A percentile compares a stretch with the other conserved stretches of the same genome.
Evolutionary conservation across 1,139 yeast species (phyloP).

Genomic region (Diutina scorzettiae): DNA sequence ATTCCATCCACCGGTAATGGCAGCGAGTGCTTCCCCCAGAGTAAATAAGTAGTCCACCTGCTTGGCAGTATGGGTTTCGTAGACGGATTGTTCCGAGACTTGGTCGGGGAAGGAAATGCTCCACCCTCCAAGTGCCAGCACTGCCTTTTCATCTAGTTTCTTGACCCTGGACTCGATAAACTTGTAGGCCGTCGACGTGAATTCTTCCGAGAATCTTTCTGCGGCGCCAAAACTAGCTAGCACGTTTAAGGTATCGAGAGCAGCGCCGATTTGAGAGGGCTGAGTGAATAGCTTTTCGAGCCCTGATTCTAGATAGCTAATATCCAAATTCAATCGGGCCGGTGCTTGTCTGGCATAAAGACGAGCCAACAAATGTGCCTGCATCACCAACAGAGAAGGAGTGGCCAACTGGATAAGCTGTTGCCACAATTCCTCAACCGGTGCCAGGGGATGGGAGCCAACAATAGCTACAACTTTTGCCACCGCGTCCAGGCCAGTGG

Average conservation of each 20-base stretch:
- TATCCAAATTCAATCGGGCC: neutral
- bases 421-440: neutral
- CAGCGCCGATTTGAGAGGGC: constrained; percentile 12
- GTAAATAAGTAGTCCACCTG: constrained; percentile 67
- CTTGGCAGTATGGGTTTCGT: constrained; percentile 51
- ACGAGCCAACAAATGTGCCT: neutral
- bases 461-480: neutral
- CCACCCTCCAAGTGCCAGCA: neutral
- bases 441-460: neutral
- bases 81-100: constrained; percentile 32
- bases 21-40: constrained; percentile 73
- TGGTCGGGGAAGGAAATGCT: neutral
- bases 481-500: neutral
- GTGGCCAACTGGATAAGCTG: neutral
- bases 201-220: constrained; percentile 3
- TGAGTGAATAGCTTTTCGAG: neutral
- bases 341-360: neutral
- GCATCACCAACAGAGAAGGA: neutral
- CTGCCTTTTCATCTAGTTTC: neutral
- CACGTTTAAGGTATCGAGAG: constrained; percentile 41
- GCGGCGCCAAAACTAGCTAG: constrained; percentile 45
- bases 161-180: neutral
- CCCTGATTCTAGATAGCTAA: neutral
- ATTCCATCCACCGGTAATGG: constrained; percentile 67
- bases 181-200: constrained; percentile 7